Conservation (phyloP, 495 filamentous ascomycete genomes). For the Aspergillus funiculosus region DNA sequence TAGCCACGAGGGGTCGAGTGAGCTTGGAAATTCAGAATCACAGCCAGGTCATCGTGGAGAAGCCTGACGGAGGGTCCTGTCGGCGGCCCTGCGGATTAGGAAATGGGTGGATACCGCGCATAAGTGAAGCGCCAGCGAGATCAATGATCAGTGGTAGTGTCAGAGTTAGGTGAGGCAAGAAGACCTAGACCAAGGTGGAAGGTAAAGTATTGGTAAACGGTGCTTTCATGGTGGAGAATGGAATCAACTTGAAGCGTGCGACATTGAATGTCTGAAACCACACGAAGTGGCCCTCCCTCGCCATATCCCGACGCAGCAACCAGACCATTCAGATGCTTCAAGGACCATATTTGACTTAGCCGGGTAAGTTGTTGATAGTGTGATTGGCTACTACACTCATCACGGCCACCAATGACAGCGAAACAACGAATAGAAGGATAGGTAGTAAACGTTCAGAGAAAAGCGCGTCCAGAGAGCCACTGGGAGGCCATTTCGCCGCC, state of each 20-base stretch:
- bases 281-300: too few species aligned
- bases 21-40: constrained; percentile 12
- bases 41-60: constrained; percentile 41
- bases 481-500: constrained; percentile 11
- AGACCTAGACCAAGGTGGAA: constrained; percentile 15
- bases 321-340: too few species aligned
- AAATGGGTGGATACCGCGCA: constrained; percentile 19
- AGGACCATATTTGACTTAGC: neutral
- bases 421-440: constrained; percentile 15
- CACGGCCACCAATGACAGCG: constrained; percentile 12
- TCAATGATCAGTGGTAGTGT: constrained; percentile 17
- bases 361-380: neutral
- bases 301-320: too few species aligned
- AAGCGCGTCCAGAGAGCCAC: constrained; percentile 14
- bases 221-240: constrained; percentile 3
- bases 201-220: constrained; percentile 15
- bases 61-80: constrained; percentile 21
- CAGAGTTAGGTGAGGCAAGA: constrained; percentile 23
- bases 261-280: constrained; percentile 12
- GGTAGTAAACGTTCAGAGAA: constrained; percentile 9
- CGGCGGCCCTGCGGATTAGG: constrained; percentile 21
- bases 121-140: constrained; percentile 15
- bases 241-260: constrained; percentile 12
- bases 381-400: constrained; percentile 1
- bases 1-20: constrained; percentile 17